phyloP scores from a whole-genome alignment of 2,329 filamentous ascomycete genomes.

The Cercospora sp. region DNA sequence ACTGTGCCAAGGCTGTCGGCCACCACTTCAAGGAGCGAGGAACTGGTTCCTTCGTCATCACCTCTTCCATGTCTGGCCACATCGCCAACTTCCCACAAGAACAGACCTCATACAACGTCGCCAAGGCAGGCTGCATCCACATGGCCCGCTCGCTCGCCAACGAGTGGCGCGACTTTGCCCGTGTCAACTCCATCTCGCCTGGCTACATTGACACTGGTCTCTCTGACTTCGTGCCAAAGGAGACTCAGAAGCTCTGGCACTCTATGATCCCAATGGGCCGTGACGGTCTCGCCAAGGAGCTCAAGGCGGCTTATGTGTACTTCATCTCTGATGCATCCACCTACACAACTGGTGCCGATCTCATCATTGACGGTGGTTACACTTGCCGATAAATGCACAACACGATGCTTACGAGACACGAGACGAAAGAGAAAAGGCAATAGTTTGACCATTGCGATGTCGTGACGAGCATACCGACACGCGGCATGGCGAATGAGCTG shows the following conservation, averaged over 20 bases:
- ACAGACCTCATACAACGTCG: slow-evolving; percentile 65
- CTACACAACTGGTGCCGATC: slow-evolving; percentile 55
- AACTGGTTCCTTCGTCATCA: slow-evolving; percentile 66
- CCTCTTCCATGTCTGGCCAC: slow-evolving; percentile 74
- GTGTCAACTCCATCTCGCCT: slow-evolving; percentile 68
- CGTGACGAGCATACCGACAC: slow-evolving; percentile 1
- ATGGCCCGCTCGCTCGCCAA: slow-evolving; percentile 63
- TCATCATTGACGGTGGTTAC: slow-evolving; percentile 55
- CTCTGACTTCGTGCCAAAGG: slow-evolving; percentile 63
- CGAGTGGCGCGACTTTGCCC: slow-evolving; percentile 69
- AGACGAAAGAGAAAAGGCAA: neutral
- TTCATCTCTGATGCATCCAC: slow-evolving; percentile 55
- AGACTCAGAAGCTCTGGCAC: slow-evolving; percentile 60
- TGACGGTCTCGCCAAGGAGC: slow-evolving; percentile 64
- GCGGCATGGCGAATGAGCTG: slow-evolving; percentile 1
- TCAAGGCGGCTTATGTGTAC: slow-evolving; percentile 62
- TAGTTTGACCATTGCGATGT: neutral
- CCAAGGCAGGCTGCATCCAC: slow-evolving; percentile 65
- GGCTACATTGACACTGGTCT: slow-evolving; percentile 69
- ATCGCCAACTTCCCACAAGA: slow-evolving; percentile 81
- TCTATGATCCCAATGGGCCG: slow-evolving; percentile 62
- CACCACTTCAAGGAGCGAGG: slow-evolving; percentile 70
- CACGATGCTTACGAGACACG: slow-evolving; percentile 14
- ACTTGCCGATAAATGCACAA: slow-evolving; percentile 36
- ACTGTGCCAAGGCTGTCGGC: slow-evolving; percentile 87